A percentile compares a stretch with the other conserved stretches of the same genome.
phyloP scores from a whole-genome alignment of 1,284 basidiomycete genomes.

The Cutaneotrichosporon daszewskae region DNA sequence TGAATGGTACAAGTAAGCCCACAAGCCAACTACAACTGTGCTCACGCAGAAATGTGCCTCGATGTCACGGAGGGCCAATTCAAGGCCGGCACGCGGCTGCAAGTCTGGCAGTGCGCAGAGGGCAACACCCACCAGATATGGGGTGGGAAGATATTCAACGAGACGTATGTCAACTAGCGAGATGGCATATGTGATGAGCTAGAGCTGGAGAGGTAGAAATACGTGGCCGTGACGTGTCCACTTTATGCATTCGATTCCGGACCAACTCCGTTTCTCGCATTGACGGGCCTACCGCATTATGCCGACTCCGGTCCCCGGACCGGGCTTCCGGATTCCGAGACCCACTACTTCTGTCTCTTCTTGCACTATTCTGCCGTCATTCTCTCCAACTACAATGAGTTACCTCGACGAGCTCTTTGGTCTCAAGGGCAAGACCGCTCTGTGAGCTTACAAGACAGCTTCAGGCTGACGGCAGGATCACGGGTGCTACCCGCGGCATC shows the following conservation, averaged over 20 bases:
- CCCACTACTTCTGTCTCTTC: neutral
- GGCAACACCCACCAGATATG: too few species aligned
- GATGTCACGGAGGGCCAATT: too few species aligned
- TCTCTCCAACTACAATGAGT: slow-evolving; percentile 13
- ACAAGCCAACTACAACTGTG: too few species aligned
- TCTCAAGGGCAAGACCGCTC: slow-evolving; percentile 49
- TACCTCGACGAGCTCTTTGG: slow-evolving; percentile 48
- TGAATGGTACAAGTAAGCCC: too few species aligned
- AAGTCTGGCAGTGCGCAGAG: too few species aligned
- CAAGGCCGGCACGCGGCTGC: too few species aligned
- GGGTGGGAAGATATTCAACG: too few species aligned
- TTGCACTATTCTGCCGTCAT: neutral
- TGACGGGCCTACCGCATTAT: neutral
- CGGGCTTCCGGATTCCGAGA: slow-evolving; percentile 8
- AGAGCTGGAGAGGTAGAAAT: too few species aligned
- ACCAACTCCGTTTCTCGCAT: neutral
- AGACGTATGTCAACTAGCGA: too few species aligned
- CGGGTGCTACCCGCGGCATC: slow-evolving; percentile 47
- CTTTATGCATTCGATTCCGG: neutral
- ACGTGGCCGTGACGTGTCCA: too few species aligned
- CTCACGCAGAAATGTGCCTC: too few species aligned
- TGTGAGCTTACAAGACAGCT: slow-evolving; percentile 34
- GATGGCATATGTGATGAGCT: too few species aligned
- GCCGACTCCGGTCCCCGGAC: slow-evolving; percentile 6
- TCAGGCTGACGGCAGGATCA: slow-evolving; percentile 27